Conservation (phyloP, 2,329 filamentous ascomycete species). For the Magnaporthiopsis rhizophila region DNA sequence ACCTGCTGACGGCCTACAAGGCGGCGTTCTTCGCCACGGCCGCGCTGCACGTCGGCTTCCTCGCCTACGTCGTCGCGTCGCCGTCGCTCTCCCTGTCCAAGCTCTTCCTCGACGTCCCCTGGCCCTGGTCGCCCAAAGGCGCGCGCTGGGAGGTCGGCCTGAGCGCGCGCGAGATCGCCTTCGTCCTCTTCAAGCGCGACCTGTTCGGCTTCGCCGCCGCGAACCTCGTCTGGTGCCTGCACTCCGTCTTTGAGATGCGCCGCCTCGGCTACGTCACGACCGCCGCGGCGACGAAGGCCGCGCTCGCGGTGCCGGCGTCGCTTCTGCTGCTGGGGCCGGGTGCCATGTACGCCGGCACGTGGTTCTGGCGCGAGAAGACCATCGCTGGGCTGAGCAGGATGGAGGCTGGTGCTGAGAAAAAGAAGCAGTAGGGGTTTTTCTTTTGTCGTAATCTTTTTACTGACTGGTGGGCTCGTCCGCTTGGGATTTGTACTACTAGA, state of each 20-base stretch:
- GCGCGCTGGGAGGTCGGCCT: background rate
- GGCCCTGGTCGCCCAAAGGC: background rate
- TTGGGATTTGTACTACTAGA: too few species aligned
- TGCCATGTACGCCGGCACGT: conserved; percentile 6
- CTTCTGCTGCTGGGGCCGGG: conserved; percentile 1
- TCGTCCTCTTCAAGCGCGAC: conserved; percentile 3
- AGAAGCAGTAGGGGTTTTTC: too few species aligned
- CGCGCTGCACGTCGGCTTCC: background rate
- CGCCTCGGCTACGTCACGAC: conserved; percentile 6
- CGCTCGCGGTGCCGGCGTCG: background rate
- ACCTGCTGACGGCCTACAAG: conserved; percentile 2
- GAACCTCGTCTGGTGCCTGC: conserved; percentile 4
- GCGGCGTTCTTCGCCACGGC: background rate
- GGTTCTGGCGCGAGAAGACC: conserved; percentile 6
- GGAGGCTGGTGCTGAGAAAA: background rate
- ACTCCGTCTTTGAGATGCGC: conserved; percentile 5
- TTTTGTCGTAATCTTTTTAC: too few species aligned
- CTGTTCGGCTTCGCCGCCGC: background rate
- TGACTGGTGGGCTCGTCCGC: too few species aligned
- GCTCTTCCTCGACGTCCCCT: background rate
- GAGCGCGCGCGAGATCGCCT: background rate
- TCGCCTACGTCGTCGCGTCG: background rate
- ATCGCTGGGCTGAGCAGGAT: conserved; percentile 4
- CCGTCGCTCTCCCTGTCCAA: background rate
- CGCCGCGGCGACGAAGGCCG: background rate